These are phyloP conservation scores for Torulaspora gathmanii DNA, from an alignment of 805 yeast species.

Conservation along the genomic window DNA sequence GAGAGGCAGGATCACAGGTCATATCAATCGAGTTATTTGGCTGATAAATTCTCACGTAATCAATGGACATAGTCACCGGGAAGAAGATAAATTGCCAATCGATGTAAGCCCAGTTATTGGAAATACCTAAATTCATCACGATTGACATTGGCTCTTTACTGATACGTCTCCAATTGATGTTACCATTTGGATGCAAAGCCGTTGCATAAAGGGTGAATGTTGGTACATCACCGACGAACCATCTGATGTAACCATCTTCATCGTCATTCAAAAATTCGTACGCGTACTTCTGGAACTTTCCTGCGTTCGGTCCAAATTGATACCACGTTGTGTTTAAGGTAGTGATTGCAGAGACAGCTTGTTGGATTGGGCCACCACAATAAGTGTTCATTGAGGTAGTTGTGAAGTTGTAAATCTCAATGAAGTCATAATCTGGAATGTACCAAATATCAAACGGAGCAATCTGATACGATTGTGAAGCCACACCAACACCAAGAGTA, in stretches of 20 bases:
- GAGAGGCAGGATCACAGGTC: constrained; percentile 83
- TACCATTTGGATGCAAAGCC: constrained; percentile 87
- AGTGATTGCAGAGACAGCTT: constrained; percentile 81
- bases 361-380: constrained; percentile 91
- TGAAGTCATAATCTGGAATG: constrained; percentile 76
- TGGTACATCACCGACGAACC: constrained; percentile 82
- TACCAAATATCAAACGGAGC: constrained; percentile 97
- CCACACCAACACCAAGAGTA: constrained; percentile 55
- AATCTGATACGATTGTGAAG: constrained; percentile 86
- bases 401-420: constrained; percentile 64
- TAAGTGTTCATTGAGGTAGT: constrained; percentile 80
- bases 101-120: constrained; percentile 89
- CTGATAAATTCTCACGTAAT: constrained; percentile 89
- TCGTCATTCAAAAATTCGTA: constrained; percentile 73
- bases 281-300: constrained; percentile 66
- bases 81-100: constrained; percentile 79
- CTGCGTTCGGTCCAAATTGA: constrained; percentile 51
- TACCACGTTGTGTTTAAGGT: constrained; percentile 82
- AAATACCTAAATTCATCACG: constrained; percentile 80
- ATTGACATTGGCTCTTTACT: constrained; percentile 92
- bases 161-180: constrained; percentile 74
- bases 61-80: constrained; percentile 74
- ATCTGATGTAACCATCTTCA: constrained; percentile 67
- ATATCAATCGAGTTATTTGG: constrained; percentile 56
- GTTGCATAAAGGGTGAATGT: constrained; percentile 67